These are phyloP conservation scores for Mucor lusitanicus DNA, from an alignment of 371 early-diverging fungal genomes.

Conservation along the genomic window DNA sequence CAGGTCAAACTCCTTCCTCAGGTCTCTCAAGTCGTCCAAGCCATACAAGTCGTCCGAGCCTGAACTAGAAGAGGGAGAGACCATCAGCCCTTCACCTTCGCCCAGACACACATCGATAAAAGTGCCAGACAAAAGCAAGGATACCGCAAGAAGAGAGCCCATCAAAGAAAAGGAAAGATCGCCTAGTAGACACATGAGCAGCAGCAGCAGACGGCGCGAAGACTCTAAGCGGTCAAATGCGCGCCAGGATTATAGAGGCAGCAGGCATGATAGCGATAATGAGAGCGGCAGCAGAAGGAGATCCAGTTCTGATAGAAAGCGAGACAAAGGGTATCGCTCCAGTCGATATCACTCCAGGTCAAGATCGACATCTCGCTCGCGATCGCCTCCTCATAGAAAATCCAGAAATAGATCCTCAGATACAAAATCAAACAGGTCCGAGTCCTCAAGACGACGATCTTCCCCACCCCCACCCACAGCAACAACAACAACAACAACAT, in stretches of 20 bases:
- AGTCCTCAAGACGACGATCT: background rate
- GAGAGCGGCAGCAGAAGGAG: background rate
- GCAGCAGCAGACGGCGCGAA: background rate
- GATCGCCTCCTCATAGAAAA: background rate
- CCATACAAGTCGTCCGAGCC: slow-evolving; percentile 8
- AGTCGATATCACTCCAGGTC: background rate
- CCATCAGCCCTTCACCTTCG: slow-evolving; percentile 26
- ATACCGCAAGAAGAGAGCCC: background rate
- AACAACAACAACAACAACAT: background rate
- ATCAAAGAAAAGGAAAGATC: background rate
- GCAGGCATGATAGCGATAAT: background rate
- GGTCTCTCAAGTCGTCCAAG: background rate
- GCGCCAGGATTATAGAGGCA: background rate
- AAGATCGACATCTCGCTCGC: background rate
- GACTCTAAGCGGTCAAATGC: background rate
- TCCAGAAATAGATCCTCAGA: background rate
- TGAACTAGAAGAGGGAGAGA: slow-evolving; percentile 33
- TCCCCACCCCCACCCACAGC: background rate
- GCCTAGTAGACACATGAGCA: background rate
- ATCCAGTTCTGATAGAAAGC: background rate
- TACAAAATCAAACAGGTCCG: background rate
- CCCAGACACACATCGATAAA: slow-evolving; percentile 1
- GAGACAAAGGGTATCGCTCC: background rate
- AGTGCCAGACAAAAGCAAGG: background rate
- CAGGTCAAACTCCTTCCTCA: background rate